Evolutionary conservation across 352 stramenopile genomes (phyloP).

Genomic region (Globisporangium nodosum): DNA sequence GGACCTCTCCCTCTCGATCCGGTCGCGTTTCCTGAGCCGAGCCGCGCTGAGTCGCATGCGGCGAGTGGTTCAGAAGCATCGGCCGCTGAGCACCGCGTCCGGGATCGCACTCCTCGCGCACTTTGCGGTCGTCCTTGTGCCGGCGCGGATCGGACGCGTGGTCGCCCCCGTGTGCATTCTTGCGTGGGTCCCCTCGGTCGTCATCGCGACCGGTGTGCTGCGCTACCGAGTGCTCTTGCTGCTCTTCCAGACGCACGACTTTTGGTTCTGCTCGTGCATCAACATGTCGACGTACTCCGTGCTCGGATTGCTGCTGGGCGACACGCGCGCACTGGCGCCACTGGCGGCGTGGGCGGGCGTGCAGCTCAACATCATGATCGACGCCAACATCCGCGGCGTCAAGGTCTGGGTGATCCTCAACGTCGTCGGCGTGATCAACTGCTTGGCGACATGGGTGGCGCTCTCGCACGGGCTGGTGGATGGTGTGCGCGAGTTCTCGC

Average conservation of each 20-base stretch:
- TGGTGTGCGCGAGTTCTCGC: background rate
- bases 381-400: constrained; percentile 4
- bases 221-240: background rate
- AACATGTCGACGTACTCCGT: background rate
- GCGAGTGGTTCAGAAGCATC: background rate
- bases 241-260: constrained; percentile 1
- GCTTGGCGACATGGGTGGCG: background rate
- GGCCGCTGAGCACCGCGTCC: background rate
- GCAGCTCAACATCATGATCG: constrained; percentile 8
- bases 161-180: background rate
- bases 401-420: constrained; percentile 1
- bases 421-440: background rate
- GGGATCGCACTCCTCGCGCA: background rate
- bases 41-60: background rate
- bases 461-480: constrained; percentile 3
- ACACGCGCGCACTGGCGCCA: background rate
- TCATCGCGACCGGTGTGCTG: background rate
- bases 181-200: background rate
- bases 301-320: background rate
- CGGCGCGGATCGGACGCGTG: background rate
- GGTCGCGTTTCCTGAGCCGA: constrained; percentile 3
- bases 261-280: constrained; percentile 8
- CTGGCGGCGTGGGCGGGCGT: constrained; percentile 1
- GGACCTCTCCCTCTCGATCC: constrained; percentile 4
- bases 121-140: background rate